Evolutionary conservation across 1,139 yeast species (phyloP).

Genomic region (Hansenula sp.): DNA sequence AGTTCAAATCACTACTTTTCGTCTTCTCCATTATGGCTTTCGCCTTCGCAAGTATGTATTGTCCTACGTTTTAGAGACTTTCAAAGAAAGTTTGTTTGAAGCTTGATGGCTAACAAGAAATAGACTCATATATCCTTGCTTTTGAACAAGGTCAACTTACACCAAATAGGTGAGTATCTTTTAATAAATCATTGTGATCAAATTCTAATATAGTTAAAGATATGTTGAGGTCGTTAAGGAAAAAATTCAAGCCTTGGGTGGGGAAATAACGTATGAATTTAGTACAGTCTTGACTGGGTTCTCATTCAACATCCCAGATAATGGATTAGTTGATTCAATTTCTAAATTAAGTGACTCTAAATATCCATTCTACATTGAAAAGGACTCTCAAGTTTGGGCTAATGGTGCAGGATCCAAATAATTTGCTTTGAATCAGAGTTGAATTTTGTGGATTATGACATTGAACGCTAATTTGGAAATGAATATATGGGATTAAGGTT

Average conservation of each 20-base stretch:
- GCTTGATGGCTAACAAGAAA: not conserved
- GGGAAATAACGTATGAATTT: conserved; percentile 35
- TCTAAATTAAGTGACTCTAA: conserved; percentile 17
- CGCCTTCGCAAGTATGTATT: conserved; percentile 7
- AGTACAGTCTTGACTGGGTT: conserved; percentile 35
- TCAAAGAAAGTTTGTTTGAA: not conserved
- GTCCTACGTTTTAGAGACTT: not conserved
- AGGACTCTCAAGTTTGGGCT: conserved; percentile 29
- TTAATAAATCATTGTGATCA: too few species aligned
- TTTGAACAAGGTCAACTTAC: conserved; percentile 24
- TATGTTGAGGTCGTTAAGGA: conserved; percentile 25
- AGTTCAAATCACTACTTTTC: conserved; percentile 3
- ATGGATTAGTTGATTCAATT: conserved; percentile 18
- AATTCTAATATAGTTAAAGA: conserved; percentile 4
- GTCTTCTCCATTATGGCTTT: conserved; percentile 3
- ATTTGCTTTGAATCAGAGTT: not conserved
- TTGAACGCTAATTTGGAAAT: not conserved
- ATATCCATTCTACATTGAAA: conserved; percentile 37
- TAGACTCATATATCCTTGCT: conserved; percentile 15
- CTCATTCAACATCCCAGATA: conserved; percentile 29
- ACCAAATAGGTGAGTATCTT: conserved; percentile 19
- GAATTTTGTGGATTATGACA: not conserved
- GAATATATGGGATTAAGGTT: not conserved
- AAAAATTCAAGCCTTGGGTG: conserved; percentile 31
- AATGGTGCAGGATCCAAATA: conserved; percentile 5